A percentile compares a stretch with the other conserved stretches of the same genome.
phyloP scores from a whole-genome alignment of 805 yeast species.

The Myxozyma melibiosi region DNA sequence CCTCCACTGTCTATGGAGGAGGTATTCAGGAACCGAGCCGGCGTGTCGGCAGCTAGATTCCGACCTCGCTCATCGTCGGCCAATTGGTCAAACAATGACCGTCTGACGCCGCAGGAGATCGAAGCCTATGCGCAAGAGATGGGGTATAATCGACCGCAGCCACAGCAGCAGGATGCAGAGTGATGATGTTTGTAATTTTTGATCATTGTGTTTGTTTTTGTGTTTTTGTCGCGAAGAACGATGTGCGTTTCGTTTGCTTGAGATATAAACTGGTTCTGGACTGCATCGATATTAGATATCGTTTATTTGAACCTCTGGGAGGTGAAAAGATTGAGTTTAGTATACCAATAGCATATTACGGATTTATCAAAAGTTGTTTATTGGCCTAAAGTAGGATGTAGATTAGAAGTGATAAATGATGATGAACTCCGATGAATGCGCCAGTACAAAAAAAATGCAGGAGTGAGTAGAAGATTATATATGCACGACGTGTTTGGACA shows the following conservation, averaged over 20 bases:
- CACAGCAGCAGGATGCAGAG: background rate
- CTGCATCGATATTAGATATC: too few species aligned
- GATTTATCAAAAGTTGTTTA: too few species aligned
- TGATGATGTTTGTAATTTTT: too few species aligned
- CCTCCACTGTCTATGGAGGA: slow-evolving; percentile 70
- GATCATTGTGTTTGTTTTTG: background rate
- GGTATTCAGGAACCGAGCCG: slow-evolving; percentile 52
- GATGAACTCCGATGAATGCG: too few species aligned
- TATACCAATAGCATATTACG: too few species aligned
- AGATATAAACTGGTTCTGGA: too few species aligned
- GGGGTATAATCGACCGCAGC: slow-evolving; percentile 42
- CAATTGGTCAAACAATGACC: slow-evolving; percentile 53
- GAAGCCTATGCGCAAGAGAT: slow-evolving; percentile 51
- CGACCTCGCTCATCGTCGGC: slow-evolving; percentile 60
- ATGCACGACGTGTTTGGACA: slow-evolving; percentile 36
- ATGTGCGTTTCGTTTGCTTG: too few species aligned
- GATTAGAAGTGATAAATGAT: too few species aligned
- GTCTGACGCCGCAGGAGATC: slow-evolving; percentile 51
- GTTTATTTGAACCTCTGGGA: too few species aligned
- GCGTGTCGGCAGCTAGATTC: slow-evolving; percentile 47
- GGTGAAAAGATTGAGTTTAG: too few species aligned
- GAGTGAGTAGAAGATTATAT: background rate
- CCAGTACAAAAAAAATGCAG: too few species aligned
- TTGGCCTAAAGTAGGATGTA: too few species aligned
- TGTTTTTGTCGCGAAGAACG: background rate